Evolutionary conservation across 352 stramenopile species (phyloP), one percentile per base, ranked within the genome.

Genomic region (Phytophthora sp.): DNA sequence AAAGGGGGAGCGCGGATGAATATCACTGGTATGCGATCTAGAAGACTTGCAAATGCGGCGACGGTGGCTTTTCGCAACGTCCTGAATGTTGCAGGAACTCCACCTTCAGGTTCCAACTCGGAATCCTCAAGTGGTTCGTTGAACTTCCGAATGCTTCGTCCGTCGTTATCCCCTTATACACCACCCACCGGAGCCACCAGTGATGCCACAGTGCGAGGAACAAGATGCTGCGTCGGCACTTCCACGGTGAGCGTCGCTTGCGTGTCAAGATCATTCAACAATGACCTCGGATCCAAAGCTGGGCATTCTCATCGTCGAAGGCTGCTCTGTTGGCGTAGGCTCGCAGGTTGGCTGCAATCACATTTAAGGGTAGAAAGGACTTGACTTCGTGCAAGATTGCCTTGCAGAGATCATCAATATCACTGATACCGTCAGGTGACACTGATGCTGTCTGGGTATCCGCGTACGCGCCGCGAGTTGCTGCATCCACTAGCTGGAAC

Each of bases 11-110:
- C 67, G 35, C 55, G 56, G 39, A 71, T 2, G 41, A 71, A 67
- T 67, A 74, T 52, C 56, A 70, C 41, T 54, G 66, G 66, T 74
- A 33, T 74, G 42, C n/a, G n/a, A n/a, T n/a, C n/a, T n/a, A 61
- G 38, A 61, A 57, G 29, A 31, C 49, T 57, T 44, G 27, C 53
- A 2, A 57, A 9, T 45, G 53, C 38, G 18, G 21, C 27, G 20
- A 26, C 35, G 21, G 27, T 20, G 7, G 39, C 9, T 21, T 4
- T 4, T 38, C 42, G 15, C 23, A 15, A 20, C 15, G 42, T 51
- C n/a, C 42, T 30, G 42, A 51, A 51, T 33, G 23, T 51, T 21
- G 42, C 1, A 51, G 24, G 24, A 35, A 51, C 42, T 33, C 42
- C 42, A 21, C 42, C 42, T 13, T 51, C 42, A 7, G 33, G 23